Evolutionary conservation across 495 filamentous ascomycete genomes (phyloP).

Genomic region (Cercophora newfieldiana): DNA sequence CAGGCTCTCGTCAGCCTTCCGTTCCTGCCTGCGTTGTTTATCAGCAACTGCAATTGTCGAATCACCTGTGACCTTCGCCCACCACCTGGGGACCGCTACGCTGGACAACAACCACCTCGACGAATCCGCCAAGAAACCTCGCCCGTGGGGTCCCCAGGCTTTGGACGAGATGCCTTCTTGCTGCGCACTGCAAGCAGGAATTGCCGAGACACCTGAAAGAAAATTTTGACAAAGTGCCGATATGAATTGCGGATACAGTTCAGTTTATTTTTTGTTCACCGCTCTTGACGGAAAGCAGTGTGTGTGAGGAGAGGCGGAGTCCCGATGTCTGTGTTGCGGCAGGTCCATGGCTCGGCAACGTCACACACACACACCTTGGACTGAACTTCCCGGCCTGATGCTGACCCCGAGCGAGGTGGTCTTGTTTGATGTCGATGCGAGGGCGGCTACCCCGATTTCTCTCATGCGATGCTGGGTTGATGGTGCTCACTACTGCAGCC

Average conservation of each 20-base stretch:
- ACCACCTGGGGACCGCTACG: conserved; percentile 24
- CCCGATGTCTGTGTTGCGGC: conserved; percentile 32
- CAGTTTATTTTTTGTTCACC: conserved; percentile 24
- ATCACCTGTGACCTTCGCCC: conserved; percentile 35
- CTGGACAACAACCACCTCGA: conserved; percentile 16
- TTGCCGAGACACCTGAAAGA: not conserved
- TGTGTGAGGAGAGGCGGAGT: conserved; percentile 6
- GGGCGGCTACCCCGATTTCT: not conserved
- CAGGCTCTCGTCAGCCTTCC: conserved; percentile 32
- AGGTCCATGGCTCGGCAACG: not conserved
- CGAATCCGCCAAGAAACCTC: conserved; percentile 19
- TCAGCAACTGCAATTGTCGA: conserved; percentile 40
- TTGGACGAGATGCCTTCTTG: not conserved
- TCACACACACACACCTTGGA: conserved; percentile 5
- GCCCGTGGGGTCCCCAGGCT: conserved; percentile 3
- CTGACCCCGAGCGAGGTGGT: not conserved
- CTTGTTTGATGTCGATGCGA: not conserved
- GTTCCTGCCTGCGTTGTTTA: conserved; percentile 42
- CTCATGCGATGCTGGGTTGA: conserved; percentile 2
- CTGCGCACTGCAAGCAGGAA: not conserved
- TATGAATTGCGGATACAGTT: not conserved
- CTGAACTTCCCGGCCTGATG: not conserved
- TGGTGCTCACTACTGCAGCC: conserved; percentile 10
- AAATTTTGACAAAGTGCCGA: conserved; percentile 10
- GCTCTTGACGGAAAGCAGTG: conserved; percentile 26